phyloP scores from a whole-genome alignment of 2,329 filamentous ascomycete species.

The Claviceps arundinis region DNA sequence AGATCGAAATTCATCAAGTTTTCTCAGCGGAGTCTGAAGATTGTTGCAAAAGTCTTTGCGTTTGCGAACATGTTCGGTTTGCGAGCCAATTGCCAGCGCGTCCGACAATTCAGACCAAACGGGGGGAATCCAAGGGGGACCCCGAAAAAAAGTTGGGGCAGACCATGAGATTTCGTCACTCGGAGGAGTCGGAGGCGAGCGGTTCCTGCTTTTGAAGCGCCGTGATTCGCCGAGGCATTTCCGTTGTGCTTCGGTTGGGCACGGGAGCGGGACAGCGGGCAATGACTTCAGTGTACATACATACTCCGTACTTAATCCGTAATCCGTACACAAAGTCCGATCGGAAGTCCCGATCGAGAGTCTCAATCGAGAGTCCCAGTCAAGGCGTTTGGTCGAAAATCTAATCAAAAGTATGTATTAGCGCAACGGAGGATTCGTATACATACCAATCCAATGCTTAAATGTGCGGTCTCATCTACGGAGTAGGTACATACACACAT shows the following conservation, averaged over 20 bases:
- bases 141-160: conserved; percentile 3
- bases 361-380: no score
- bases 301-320: background rate
- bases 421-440: no score
- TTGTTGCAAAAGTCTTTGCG: background rate
- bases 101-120: background rate
- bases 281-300: background rate
- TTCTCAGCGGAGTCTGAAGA: conserved; percentile 5
- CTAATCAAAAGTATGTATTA: no score
- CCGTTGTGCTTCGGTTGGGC: conserved; percentile 5
- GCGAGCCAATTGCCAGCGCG: background rate
- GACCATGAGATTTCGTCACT: conserved; percentile 4
- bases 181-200: background rate
- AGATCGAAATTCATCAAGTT: conserved; percentile 2
- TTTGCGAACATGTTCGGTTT: conserved; percentile 6
- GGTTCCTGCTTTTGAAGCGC: conserved; percentile 4
- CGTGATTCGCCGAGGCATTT: conserved; percentile 11
- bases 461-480: background rate
- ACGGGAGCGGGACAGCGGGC: background rate
- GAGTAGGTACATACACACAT: no score
- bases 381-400: no score
- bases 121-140: background rate
- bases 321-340: background rate
- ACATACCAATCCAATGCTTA: no score
- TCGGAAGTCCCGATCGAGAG: no score